phyloP scores from a whole-genome alignment of 2,329 filamentous ascomycete species.

The Mycosphaerella arachidis region DNA sequence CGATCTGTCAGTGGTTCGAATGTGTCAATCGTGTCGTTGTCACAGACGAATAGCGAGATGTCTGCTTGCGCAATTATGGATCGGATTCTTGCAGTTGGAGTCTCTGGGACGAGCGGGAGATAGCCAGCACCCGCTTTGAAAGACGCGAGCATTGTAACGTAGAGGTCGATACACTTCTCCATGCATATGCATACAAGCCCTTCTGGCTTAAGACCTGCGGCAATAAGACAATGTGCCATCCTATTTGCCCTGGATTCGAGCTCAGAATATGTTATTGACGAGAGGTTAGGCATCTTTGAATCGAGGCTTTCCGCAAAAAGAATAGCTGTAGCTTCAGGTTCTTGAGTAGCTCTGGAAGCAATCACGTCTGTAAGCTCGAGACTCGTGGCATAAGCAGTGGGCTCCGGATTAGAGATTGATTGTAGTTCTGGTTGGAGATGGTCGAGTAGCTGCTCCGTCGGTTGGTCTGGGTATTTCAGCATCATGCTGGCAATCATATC shows the following conservation, averaged over 20 bases:
- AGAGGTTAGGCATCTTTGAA: slow-evolving; percentile 32
- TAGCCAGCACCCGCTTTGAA: slow-evolving; percentile 74
- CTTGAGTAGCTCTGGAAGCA: slow-evolving; percentile 46
- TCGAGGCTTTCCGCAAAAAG: slow-evolving; percentile 55
- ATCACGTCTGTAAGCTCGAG: slow-evolving; percentile 45
- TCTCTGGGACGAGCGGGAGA: slow-evolving; percentile 71
- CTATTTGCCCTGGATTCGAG: slow-evolving; percentile 62
- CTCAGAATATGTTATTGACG: slow-evolving; percentile 57
- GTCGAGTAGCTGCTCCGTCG: slow-evolving; percentile 31
- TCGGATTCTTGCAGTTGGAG: slow-evolving; percentile 57
- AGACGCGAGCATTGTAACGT: slow-evolving; percentile 68
- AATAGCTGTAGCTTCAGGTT: slow-evolving; percentile 58
- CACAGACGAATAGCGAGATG: slow-evolving; percentile 46
- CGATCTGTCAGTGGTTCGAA: slow-evolving; percentile 13
- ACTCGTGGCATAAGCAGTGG: slow-evolving; percentile 19
- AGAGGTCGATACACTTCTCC: slow-evolving; percentile 70
- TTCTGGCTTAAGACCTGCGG: slow-evolving; percentile 46
- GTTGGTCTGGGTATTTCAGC: slow-evolving; percentile 34
- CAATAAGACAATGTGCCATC: slow-evolving; percentile 55
- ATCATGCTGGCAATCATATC: slow-evolving; percentile 48
- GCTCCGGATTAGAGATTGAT: slow-evolving; percentile 42
- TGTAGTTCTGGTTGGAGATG: slow-evolving; percentile 27
- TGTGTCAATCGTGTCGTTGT: slow-evolving; percentile 16
- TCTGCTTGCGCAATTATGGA: slow-evolving; percentile 60
- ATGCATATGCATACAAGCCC: slow-evolving; percentile 66